phyloP scores from a whole-genome alignment of 345 rosid species.

The Salix purpurea region DNA sequence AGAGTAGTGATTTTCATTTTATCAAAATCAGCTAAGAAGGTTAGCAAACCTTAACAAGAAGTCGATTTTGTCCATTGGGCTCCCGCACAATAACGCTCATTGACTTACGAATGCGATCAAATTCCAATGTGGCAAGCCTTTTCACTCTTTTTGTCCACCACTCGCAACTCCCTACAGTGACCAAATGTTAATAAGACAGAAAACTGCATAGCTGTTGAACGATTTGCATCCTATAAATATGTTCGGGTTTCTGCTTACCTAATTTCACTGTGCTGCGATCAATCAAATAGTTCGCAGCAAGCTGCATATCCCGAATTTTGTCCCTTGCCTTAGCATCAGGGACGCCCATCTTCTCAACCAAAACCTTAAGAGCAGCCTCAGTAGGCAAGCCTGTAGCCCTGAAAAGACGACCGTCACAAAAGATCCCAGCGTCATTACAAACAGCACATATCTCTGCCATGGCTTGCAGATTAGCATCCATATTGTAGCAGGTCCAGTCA shows the following conservation, averaged over 20 bases:
- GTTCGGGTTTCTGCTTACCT: slow-evolving; percentile 36
- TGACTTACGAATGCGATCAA: slow-evolving; percentile 82
- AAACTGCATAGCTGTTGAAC: slow-evolving; percentile 1
- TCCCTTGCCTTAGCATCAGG: slow-evolving; percentile 52
- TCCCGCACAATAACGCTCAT: slow-evolving; percentile 78
- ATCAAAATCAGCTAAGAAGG: background rate
- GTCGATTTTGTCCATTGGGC: slow-evolving; percentile 61
- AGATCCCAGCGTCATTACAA: slow-evolving; percentile 85
- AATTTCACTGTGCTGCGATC: slow-evolving; percentile 57
- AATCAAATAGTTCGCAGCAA: slow-evolving; percentile 55
- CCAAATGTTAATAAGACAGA: slow-evolving; percentile 6
- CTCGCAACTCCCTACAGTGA: slow-evolving; percentile 55
- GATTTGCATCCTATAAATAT: background rate
- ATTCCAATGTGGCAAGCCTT: slow-evolving; percentile 76
- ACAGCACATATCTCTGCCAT: slow-evolving; percentile 79
- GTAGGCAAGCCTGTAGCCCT: slow-evolving; percentile 93
- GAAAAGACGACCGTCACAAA: slow-evolving; percentile 63
- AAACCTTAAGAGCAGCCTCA: slow-evolving; percentile 91
- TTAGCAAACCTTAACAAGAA: slow-evolving; percentile 68
- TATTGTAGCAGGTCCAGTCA: slow-evolving; percentile 73
- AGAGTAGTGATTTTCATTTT: background rate
- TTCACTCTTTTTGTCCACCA: slow-evolving; percentile 77
- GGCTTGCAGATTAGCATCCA: slow-evolving; percentile 86
- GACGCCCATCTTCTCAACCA: slow-evolving; percentile 88
- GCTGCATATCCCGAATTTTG: slow-evolving; percentile 43